Conservation (phyloP, 1,139 yeast species). For the Lodderomyces metapsilosis region DNA sequence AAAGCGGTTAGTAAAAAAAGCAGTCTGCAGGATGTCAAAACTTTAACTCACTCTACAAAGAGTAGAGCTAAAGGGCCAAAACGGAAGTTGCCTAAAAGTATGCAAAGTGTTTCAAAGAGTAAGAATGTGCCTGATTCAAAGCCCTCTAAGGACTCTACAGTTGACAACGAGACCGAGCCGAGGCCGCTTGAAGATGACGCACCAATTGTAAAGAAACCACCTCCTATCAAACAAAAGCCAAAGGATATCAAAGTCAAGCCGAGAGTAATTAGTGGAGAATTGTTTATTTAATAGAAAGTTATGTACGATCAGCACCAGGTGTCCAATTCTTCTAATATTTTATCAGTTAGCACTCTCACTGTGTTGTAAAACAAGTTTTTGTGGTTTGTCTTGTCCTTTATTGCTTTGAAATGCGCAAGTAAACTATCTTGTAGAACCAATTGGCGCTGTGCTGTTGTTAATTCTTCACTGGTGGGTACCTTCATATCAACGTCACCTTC, state of each 20-base stretch:
- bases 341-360: constrained; percentile 12
- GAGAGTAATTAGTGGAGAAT: constrained; percentile 34
- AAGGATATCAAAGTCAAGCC: constrained; percentile 27
- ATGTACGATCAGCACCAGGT: constrained; percentile 5
- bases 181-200: background rate
- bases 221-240: constrained; percentile 35
- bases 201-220: constrained; percentile 20
- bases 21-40: constrained; percentile 43
- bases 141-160: too few species aligned
- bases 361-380: constrained; percentile 11
- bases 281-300: constrained; percentile 20
- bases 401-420: constrained; percentile 10
- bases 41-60: constrained; percentile 60
- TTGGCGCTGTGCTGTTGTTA: constrained; percentile 4
- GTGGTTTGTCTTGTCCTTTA: constrained; percentile 7
- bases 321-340: constrained; percentile 14
- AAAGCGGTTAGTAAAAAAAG: background rate
- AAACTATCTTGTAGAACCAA: constrained; percentile 7
- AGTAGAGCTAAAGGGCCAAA: constrained; percentile 72
- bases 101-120: constrained; percentile 7
- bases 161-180: too few species aligned
- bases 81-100: constrained; percentile 58
- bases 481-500: constrained; percentile 16
- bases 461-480: constrained; percentile 9
- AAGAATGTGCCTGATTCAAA: background rate